Conservation (phyloP, 2,329 filamentous ascomycete species). For the Neocucurbitaria cava region DNA sequence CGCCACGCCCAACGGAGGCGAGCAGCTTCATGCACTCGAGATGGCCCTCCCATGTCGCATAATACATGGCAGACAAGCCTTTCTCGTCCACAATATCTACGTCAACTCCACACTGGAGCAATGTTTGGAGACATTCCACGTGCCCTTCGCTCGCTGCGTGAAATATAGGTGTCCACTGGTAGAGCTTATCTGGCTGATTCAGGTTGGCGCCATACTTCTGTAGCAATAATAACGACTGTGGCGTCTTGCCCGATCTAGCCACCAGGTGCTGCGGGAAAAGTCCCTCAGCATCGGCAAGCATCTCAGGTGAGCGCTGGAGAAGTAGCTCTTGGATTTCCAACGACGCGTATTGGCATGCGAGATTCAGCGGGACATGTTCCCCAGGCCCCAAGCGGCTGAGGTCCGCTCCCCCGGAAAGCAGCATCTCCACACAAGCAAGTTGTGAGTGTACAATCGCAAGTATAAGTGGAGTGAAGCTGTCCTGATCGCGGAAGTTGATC, state of each 20-base stretch:
- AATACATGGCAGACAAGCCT: constrained; percentile 92
- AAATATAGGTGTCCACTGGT: constrained; percentile 96
- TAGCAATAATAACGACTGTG: constrained; percentile 78
- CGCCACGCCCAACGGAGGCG: constrained; percentile 58
- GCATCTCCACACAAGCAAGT: constrained; percentile 76
- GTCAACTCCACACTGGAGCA: constrained; percentile 81
- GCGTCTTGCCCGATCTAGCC: constrained; percentile 83
- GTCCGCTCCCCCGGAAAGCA: constrained; percentile 80
- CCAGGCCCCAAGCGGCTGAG: constrained; percentile 85
- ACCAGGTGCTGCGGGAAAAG: constrained; percentile 97
- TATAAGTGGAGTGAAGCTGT: constrained; percentile 96
- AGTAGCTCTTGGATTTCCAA: constrained; percentile 84
- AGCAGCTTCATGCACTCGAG: constrained; percentile 92
- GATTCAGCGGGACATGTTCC: constrained; percentile 91
- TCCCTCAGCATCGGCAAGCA: constrained; percentile 94
- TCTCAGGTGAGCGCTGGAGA: constrained; percentile 77
- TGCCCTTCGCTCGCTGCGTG: constrained; percentile 97
- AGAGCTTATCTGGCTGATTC: constrained; percentile 92
- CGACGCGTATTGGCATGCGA: constrained; percentile 93
- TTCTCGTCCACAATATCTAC: constrained; percentile 89
- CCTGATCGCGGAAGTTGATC: constrained; percentile 88
- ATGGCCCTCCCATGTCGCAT: constrained; percentile 97
- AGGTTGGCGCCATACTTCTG: constrained; percentile 88
- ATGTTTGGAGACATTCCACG: constrained; percentile 80
- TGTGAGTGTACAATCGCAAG: constrained; percentile 92